Conservation (phyloP, 2,329 filamentous ascomycete genomes). For the Penicillium sp. region DNA sequence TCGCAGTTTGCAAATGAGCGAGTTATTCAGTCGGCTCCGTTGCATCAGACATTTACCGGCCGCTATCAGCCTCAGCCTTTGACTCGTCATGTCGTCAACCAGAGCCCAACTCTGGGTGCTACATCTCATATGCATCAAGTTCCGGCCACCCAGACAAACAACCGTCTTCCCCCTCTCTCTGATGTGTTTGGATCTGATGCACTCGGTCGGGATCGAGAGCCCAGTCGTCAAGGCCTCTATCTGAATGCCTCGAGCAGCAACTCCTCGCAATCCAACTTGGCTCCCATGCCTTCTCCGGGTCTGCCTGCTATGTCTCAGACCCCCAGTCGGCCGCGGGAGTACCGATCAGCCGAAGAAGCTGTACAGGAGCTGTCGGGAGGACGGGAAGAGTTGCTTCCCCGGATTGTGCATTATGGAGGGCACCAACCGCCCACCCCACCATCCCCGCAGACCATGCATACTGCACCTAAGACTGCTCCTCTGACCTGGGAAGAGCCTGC, state of each 20-base stretch:
- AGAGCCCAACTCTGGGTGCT: slow-evolving; percentile 77
- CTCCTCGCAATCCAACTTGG: slow-evolving; percentile 65
- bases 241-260: slow-evolving; percentile 63
- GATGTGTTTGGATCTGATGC: slow-evolving; percentile 87
- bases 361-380: slow-evolving; percentile 87
- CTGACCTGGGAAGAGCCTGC: slow-evolving; percentile 53
- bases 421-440: slow-evolving; percentile 92
- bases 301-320: slow-evolving; percentile 62
- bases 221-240: slow-evolving; percentile 38
- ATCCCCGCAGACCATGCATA: slow-evolving; percentile 56
- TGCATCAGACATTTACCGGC: slow-evolving; percentile 93
- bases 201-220: slow-evolving; percentile 51
- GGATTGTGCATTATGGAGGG: slow-evolving; percentile 91
- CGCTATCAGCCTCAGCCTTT: slow-evolving; percentile 76
- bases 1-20: slow-evolving; percentile 90
- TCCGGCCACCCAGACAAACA: slow-evolving; percentile 83
- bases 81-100: slow-evolving; percentile 76
- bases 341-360: slow-evolving; percentile 93
- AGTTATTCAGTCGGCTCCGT: slow-evolving; percentile 92
- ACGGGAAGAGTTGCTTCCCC: slow-evolving; percentile 87
- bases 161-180: slow-evolving; percentile 87
- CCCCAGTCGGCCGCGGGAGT: slow-evolving; percentile 72
- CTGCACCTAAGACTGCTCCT: slow-evolving; percentile 30
- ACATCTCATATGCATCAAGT: slow-evolving; percentile 90
- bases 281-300: slow-evolving; percentile 74